phyloP scores from a whole-genome alignment of 1,284 basidiomycete species.

The Ceratorhiza oryzae-sativae region DNA sequence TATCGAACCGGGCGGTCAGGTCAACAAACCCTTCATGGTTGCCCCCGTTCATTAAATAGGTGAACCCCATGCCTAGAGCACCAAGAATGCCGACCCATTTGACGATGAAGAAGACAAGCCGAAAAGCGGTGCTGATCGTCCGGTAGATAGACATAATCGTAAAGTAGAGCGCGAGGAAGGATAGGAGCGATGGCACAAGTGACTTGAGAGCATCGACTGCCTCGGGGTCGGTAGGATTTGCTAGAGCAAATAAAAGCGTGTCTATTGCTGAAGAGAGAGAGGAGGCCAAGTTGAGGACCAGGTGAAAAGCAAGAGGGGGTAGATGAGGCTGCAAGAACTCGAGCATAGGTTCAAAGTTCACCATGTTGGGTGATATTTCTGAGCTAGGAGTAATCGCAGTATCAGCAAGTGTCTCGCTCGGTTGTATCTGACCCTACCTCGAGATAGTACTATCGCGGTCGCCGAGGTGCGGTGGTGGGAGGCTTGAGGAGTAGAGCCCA shows the following conservation, averaged over 20 bases:
- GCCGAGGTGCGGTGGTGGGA: background rate
- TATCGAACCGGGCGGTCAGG: conserved; percentile 15
- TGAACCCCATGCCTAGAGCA: conserved; percentile 14
- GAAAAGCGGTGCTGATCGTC: conserved; percentile 33
- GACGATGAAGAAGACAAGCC: conserved; percentile 34
- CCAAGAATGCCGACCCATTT: conserved; percentile 38
- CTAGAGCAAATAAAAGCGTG: conserved; percentile 24
- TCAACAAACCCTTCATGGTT: background rate
- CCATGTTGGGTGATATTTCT: background rate
- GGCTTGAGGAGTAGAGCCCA: background rate
- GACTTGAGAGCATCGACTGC: conserved; percentile 31
- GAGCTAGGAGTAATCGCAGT: too few relatives aligned
- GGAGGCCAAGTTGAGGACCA: conserved; percentile 14
- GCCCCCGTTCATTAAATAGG: conserved; percentile 19
- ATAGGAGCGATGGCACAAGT: conserved; percentile 28
- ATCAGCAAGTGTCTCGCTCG: too few relatives aligned
- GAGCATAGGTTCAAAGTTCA: conserved; percentile 34
- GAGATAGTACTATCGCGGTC: background rate
- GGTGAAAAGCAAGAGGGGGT: conserved; percentile 25
- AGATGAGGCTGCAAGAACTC: conserved; percentile 24
- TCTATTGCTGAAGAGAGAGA: conserved; percentile 24
- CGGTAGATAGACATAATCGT: conserved; percentile 40
- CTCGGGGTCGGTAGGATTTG: conserved; percentile 30
- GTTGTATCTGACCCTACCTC: too few relatives aligned
- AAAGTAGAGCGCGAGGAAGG: conserved; percentile 42